A percentile compares a stretch with the other conserved stretches of the same genome.
phyloP scores from a whole-genome alignment of 768 basidiomycete species.

The Phaeotremella skinneri region DNA sequence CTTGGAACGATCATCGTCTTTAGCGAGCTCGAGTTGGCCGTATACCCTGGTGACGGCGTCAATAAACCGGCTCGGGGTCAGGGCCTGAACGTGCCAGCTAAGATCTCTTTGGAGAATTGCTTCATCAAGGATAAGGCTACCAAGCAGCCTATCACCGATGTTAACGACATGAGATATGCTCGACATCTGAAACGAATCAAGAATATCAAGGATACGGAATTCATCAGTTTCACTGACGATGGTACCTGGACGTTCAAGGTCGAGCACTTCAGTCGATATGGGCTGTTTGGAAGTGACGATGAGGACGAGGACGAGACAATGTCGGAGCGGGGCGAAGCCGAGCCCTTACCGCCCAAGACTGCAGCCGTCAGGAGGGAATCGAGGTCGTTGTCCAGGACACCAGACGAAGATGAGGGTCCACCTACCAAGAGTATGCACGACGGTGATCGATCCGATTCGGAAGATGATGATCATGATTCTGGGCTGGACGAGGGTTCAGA shows the following conservation, averaged over 20 bases:
- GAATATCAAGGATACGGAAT: slow-evolving; percentile 80
- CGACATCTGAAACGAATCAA: slow-evolving; percentile 74
- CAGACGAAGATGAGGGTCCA: slow-evolving; percentile 23
- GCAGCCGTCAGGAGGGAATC: slow-evolving; percentile 1
- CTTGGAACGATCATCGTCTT: slow-evolving; percentile 85
- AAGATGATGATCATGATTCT: slow-evolving; percentile 20
- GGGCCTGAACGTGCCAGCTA: slow-evolving; percentile 85
- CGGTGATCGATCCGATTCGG: neutral
- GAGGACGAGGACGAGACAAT: slow-evolving; percentile 36
- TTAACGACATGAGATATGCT: slow-evolving; percentile 67
- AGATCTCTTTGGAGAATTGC: slow-evolving; percentile 71
- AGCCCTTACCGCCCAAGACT: neutral
- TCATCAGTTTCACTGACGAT: slow-evolving; percentile 70
- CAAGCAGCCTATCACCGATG: slow-evolving; percentile 81
- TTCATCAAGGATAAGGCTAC: slow-evolving; percentile 91
- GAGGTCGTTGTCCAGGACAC: slow-evolving; percentile 6
- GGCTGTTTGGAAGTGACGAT: slow-evolving; percentile 38
- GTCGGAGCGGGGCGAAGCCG: slow-evolving; percentile 5
- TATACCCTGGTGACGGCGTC: slow-evolving; percentile 88
- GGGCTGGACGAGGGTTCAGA: slow-evolving; percentile 23
- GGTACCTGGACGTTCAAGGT: slow-evolving; percentile 94
- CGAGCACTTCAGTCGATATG: slow-evolving; percentile 68
- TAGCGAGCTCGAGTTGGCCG: slow-evolving; percentile 84
- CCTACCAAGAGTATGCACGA: slow-evolving; percentile 31
- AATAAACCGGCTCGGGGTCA: slow-evolving; percentile 78